phyloP scores from a whole-genome alignment of 257 asterid species.

The Jasminum sambac region DNA sequence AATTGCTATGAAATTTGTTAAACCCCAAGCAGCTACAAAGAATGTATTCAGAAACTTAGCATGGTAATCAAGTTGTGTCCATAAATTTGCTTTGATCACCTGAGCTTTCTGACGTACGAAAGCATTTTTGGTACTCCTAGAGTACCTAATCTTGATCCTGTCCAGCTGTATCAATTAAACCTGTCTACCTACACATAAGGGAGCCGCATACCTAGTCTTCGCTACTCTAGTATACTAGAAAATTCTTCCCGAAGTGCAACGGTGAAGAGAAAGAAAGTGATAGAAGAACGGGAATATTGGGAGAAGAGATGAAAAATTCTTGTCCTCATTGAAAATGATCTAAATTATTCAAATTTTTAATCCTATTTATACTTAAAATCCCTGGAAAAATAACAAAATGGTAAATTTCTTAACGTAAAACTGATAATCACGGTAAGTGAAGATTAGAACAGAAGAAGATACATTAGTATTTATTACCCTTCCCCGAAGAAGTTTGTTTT shows the following conservation, averaged over 20 bases:
- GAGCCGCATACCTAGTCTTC: too few relatives aligned
- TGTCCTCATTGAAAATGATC: too few relatives aligned
- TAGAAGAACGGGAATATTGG: background rate
- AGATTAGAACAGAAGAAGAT: background rate
- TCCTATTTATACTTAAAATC: background rate
- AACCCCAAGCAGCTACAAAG: background rate
- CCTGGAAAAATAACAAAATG: background rate
- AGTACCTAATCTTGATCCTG: too few relatives aligned
- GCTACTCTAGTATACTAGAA: too few relatives aligned
- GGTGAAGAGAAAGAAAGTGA: background rate
- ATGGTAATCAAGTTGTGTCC: background rate
- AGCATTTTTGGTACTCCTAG: too few relatives aligned
- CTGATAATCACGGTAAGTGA: background rate
- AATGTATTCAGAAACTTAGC: background rate
- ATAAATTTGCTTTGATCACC: background rate
- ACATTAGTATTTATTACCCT: background rate
- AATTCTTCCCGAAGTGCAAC: background rate
- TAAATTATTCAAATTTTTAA: background rate
- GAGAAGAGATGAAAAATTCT: too few relatives aligned
- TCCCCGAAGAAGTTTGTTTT: background rate
- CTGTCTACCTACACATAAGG: too few relatives aligned
- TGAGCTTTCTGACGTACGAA: background rate
- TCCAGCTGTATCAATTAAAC: too few relatives aligned
- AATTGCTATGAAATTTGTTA: background rate
- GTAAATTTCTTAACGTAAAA: background rate